phyloP scores from a whole-genome alignment of 2,329 filamentous ascomycete genomes.

The Parafenestella ontariensis region DNA sequence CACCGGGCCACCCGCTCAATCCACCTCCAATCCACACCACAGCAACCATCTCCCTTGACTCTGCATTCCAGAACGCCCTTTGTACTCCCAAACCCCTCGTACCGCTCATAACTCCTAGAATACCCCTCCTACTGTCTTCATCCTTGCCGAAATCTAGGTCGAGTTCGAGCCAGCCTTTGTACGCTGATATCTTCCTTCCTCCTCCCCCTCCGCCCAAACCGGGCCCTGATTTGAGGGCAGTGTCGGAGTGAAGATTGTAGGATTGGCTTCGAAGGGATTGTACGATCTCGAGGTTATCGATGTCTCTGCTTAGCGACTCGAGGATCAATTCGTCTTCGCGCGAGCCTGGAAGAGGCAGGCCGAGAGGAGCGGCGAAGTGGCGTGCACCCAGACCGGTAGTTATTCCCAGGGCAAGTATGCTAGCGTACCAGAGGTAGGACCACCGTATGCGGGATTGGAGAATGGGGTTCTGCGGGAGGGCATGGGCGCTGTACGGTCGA shows the following conservation, averaged over 20 bases:
- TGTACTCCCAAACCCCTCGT: constrained; percentile 57
- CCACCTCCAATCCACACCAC: constrained; percentile 74
- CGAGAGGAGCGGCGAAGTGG: constrained; percentile 34
- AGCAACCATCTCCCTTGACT: constrained; percentile 64
- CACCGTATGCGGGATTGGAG: constrained; percentile 34
- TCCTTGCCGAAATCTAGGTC: constrained; percentile 33
- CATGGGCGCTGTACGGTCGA: not conserved
- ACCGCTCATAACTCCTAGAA: constrained; percentile 45
- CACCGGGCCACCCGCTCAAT: constrained; percentile 72
- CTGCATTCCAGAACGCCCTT: constrained; percentile 68
- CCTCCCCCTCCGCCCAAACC: constrained; percentile 2
- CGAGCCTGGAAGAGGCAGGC: constrained; percentile 35
- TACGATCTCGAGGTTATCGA: constrained; percentile 44
- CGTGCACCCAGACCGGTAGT: constrained; percentile 32
- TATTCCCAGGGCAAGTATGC: constrained; percentile 34
- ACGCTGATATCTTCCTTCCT: constrained; percentile 16
- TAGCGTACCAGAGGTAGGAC: constrained; percentile 43
- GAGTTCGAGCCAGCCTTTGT: constrained; percentile 41
- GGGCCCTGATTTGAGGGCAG: constrained; percentile 23
- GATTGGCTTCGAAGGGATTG: constrained; percentile 39
- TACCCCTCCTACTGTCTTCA: constrained; percentile 26
- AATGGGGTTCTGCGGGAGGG: constrained; percentile 2
- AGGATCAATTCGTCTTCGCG: constrained; percentile 39
- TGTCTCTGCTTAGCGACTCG: constrained; percentile 29
- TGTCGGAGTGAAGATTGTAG: constrained; percentile 33